Evolutionary conservation across 257 asterid species (phyloP).

Genomic region (Primulina tabacum): DNA sequence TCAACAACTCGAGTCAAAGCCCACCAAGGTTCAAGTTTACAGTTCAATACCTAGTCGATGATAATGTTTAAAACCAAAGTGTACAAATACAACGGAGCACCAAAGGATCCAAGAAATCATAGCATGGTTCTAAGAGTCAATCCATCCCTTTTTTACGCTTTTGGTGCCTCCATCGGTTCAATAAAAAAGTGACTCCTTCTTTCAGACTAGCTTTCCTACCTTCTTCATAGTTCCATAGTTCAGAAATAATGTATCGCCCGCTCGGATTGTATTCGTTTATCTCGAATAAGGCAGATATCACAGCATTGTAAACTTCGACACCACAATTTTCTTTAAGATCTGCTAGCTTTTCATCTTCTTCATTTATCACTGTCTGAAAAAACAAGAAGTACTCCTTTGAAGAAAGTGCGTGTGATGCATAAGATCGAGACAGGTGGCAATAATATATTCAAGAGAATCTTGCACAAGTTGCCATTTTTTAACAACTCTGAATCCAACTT

Average conservation of each 20-base stretch:
- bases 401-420: background rate
- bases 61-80: background rate
- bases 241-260: constrained; percentile 67
- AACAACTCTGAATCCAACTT: background rate
- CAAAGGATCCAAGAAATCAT: constrained; percentile 1
- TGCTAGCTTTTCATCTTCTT: constrained; percentile 68
- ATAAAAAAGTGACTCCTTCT: constrained; percentile 64
- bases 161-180: constrained; percentile 51
- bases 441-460: background rate
- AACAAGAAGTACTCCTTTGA: background rate
- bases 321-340: constrained; percentile 62
- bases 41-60: constrained; percentile 21
- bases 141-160: constrained; percentile 36
- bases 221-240: constrained; percentile 76
- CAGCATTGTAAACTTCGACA: constrained; percentile 56
- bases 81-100: constrained; percentile 19
- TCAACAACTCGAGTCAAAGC: too few species aligned
- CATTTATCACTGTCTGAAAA: constrained; percentile 52
- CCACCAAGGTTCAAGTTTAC: constrained; percentile 23
- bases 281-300: constrained; percentile 56
- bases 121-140: constrained; percentile 20
- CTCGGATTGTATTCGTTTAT: constrained; percentile 84
- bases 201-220: constrained; percentile 58
- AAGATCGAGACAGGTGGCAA: background rate
- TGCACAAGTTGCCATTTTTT: background rate